A percentile compares a stretch with the other conserved stretches of the same genome.
Evolutionary conservation across 495 filamentous ascomycete genomes (phyloP).

Genomic region (Penicillium riverlandense): DNA sequence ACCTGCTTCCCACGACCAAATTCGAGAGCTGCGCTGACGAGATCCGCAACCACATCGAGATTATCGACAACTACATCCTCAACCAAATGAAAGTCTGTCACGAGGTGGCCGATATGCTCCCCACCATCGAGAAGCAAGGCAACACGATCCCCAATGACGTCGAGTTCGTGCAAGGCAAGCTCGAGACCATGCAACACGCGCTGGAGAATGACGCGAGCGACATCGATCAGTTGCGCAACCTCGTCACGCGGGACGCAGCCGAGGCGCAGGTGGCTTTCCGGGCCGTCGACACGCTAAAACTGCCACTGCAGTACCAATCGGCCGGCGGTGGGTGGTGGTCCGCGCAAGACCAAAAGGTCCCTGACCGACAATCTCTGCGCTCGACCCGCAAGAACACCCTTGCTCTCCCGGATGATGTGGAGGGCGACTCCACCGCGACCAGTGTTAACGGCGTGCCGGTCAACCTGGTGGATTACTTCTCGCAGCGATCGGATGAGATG

Average conservation of each 20-base stretch:
- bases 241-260: slow-evolving; percentile 59
- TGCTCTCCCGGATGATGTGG: slow-evolving; percentile 49
- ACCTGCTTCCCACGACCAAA: slow-evolving; percentile 77
- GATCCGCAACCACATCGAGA: slow-evolving; percentile 67
- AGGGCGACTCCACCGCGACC: slow-evolving; percentile 44
- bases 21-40: slow-evolving; percentile 82
- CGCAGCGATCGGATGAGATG: slow-evolving; percentile 65
- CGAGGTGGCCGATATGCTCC: slow-evolving; percentile 38
- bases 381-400: slow-evolving; percentile 38
- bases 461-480: slow-evolving; percentile 72
- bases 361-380: slow-evolving; percentile 31
- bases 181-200: slow-evolving; percentile 65
- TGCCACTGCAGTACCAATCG: slow-evolving; percentile 65
- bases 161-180: slow-evolving; percentile 61
- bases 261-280: slow-evolving; percentile 69
- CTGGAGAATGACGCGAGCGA: slow-evolving; percentile 66
- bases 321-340: slow-evolving; percentile 39
- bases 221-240: slow-evolving; percentile 56
- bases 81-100: slow-evolving; percentile 55
- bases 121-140: slow-evolving; percentile 57
- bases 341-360: slow-evolving; percentile 34
- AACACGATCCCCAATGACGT: slow-evolving; percentile 65
- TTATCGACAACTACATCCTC: slow-evolving; percentile 66
- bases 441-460: slow-evolving; percentile 36
- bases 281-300: slow-evolving; percentile 66